phyloP scores from a whole-genome alignment of 2,329 filamentous ascomycete species.

The Cordyceps fumosorosea region DNA sequence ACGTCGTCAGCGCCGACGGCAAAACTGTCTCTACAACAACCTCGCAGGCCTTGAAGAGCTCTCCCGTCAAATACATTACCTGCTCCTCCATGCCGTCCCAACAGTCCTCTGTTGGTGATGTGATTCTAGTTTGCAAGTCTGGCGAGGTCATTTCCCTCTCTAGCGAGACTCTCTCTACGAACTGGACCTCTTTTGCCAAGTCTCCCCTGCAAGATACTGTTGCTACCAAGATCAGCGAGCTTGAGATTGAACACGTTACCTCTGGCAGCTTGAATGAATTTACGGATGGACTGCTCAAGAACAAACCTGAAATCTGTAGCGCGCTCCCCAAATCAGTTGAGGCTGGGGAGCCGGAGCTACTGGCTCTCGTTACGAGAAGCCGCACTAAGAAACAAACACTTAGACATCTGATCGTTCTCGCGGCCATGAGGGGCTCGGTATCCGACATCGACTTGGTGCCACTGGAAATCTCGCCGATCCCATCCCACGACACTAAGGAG shows the following conservation, averaged over 20 bases:
- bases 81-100: slow-evolving; percentile 24
- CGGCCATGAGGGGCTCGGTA: slow-evolving; percentile 22
- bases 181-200: slow-evolving; percentile 30
- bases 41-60: slow-evolving; percentile 35
- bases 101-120: slow-evolving; percentile 23
- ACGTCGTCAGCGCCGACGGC: slow-evolving; percentile 44
- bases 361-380: slow-evolving; percentile 44
- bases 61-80: slow-evolving; percentile 30
- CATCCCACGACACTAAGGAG: slow-evolving; percentile 18
- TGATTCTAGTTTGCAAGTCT: slow-evolving; percentile 53
- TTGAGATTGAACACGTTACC: slow-evolving; percentile 45
- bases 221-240: slow-evolving; percentile 25
- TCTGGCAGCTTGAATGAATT: slow-evolving; percentile 42
- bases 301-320: slow-evolving; percentile 44
- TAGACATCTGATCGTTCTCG: slow-evolving; percentile 28
- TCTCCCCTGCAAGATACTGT: slow-evolving; percentile 30
- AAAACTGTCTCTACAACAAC: slow-evolving; percentile 46
- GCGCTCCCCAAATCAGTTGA: slow-evolving; percentile 43
- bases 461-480: slow-evolving; percentile 34
- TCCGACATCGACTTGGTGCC: slow-evolving; percentile 28
- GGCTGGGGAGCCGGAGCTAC: slow-evolving; percentile 40
- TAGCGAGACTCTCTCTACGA: slow-evolving; percentile 38
- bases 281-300: slow-evolving; percentile 48
- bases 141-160: slow-evolving; percentile 57
- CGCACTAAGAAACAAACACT: slow-evolving; percentile 23